phyloP scores from a whole-genome alignment of 306 rosid species.

The Lotus japonicus region DNA sequence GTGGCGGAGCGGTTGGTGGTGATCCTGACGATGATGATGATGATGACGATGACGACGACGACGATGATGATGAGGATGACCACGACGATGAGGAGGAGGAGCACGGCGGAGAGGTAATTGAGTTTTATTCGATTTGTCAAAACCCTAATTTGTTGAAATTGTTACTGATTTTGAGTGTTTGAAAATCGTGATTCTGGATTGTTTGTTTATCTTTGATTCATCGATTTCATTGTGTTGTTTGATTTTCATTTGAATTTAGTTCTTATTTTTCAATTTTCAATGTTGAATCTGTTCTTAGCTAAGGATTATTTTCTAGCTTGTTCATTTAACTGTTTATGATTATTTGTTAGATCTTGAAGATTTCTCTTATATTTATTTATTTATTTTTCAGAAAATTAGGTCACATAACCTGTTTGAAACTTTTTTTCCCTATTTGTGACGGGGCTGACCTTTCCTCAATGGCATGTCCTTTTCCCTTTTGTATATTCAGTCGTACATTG shows the following conservation, averaged over 20 bases:
- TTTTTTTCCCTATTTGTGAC: neutral
- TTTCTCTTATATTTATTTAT: neutral
- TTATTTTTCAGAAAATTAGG: neutral
- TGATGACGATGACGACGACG: neutral
- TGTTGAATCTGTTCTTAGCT: neutral
- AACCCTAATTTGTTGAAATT: neutral
- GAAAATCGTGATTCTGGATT: neutral
- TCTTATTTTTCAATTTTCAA: no score
- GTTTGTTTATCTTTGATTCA: neutral
- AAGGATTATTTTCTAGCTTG: neutral
- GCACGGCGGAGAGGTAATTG: slow-evolving; percentile 15
- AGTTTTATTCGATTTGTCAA: neutral
- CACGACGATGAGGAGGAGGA: slow-evolving; percentile 1
- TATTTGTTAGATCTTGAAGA: neutral
- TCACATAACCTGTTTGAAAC: neutral
- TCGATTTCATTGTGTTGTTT: neutral
- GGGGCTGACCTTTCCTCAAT: neutral
- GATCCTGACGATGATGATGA: slow-evolving; percentile 18
- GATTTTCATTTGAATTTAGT: neutral
- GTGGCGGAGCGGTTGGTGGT: slow-evolving; percentile 13
- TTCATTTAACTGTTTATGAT: neutral
- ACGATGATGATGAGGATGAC: neutral
- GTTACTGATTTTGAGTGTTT: neutral
- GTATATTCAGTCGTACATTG: neutral
- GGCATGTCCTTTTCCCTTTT: slow-evolving; percentile 17